Base-by-base conservation (phyloP, 1,284 basidiomycete species). In the Butyriboletus regius region DNA sequence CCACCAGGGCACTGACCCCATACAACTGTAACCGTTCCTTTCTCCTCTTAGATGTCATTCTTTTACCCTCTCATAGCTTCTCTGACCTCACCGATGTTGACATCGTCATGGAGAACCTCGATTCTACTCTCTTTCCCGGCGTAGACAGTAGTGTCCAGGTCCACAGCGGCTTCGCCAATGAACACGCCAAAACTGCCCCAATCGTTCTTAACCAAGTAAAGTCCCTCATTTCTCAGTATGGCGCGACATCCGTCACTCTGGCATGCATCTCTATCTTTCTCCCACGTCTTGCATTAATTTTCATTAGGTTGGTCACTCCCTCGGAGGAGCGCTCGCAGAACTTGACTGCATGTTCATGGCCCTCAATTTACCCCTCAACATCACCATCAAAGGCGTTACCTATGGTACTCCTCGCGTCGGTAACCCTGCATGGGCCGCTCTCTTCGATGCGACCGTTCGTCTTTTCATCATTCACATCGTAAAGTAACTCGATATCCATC, bases 291-390 rank as follows among this genome's bases (percentile, higher is more conserved):
- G 26, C 40, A 34, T 31, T 43, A n/a, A 60, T 26, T 18, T 45
- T 26, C 22, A 9, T 41, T 49, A 76, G 74, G 61, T 78, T 35
- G 76, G 78, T 4, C 79, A 79, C 57, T 79, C 75, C 18, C 72
- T 80, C n/a, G 79, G 78, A 28, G 79, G 76, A 38, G 78, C 77
- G n/a, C 63, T 81, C 18, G 75, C 77, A 6, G 72, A 76, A 55
- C 71, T 81, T 12, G 75, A 78, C 48, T 69, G 75, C 15, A 53
- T 79, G n/a, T 77, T 72, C 62, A 67, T 81, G 48, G 62, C 66
- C 2, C 59, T 79, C 32, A 74, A 76, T 53, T 62, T 80, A 24
- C 75, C 75, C 4, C 58, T 68, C 7, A 54, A 57, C 40, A 69
- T 72, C 41, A 55, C 59, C 10, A 67, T 80, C 48, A 72, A 70